Percentiles rank a stretch among this genome's conserved stretches.
These are phyloP conservation scores for Trichophyton schoenleinii DNA, from an alignment of 2,329 filamentous ascomycete species.

Conservation along the genomic window DNA sequence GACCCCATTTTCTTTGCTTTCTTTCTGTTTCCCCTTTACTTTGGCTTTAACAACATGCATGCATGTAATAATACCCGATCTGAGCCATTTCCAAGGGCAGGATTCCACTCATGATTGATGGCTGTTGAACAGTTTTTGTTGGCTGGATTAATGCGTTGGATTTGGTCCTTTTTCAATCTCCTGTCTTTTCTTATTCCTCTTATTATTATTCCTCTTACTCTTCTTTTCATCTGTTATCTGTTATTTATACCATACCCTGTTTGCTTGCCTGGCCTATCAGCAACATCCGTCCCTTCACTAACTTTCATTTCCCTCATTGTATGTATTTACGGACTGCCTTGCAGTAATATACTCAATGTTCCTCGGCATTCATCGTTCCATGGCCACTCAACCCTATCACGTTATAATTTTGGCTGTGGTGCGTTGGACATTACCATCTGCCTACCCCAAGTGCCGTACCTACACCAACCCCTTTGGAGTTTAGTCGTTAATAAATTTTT, in stretches of 20 bases:
- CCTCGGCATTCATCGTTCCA: not conserved
- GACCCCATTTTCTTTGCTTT: not conserved
- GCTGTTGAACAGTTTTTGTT: conserved; percentile 3
- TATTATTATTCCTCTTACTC: too few relatives aligned
- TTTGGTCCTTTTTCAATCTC: not conserved
- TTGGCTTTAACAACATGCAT: not conserved
- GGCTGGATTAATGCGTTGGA: conserved; percentile 2
- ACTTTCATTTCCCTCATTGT: not conserved
- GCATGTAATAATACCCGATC: conserved; percentile 2
- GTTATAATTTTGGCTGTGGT: not conserved
- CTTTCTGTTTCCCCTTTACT: not conserved
- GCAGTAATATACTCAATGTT: not conserved
- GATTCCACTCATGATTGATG: conserved; percentile 3
- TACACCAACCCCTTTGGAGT: not conserved
- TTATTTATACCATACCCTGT: not conserved
- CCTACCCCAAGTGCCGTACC: not conserved
- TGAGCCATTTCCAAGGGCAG: not conserved
- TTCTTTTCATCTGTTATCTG: not conserved
- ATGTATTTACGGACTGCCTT: not conserved
- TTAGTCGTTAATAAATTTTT: not conserved
- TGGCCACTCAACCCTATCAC: not conserved
- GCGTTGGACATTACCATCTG: not conserved
- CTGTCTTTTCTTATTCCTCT: not conserved
- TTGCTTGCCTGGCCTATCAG: conserved; percentile 1
- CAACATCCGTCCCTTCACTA: not conserved